A percentile compares a stretch with the other conserved stretches of the same genome.
phyloP scores from a whole-genome alignment of 768 basidiomycete genomes.

The Steccherinum ochraceum region DNA sequence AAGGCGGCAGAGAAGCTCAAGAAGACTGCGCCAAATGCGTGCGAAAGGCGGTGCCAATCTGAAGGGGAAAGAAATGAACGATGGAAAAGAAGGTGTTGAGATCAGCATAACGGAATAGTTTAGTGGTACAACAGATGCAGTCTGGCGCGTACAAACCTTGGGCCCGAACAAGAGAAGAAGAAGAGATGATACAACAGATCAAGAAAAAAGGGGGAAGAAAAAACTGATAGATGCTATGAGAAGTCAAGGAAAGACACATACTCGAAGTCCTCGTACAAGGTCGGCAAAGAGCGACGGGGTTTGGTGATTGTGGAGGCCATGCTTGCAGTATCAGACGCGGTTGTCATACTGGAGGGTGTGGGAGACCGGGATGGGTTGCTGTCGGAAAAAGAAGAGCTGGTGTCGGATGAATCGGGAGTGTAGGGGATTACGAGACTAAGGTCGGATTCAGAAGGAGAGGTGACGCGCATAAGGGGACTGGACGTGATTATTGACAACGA shows the following conservation, averaged over 20 bases:
- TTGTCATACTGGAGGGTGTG: neutral
- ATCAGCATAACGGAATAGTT: neutral
- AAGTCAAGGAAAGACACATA: constrained; percentile 23
- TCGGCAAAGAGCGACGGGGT: constrained; percentile 11
- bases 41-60: too few relatives aligned
- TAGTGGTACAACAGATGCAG: neutral
- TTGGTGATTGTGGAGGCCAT: neutral
- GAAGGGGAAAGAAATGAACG: too few relatives aligned
- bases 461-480: neutral
- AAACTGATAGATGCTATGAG: constrained; percentile 1
- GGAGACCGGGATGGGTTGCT: neutral
- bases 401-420: neutral
- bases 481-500: neutral
- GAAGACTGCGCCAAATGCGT: neutral
- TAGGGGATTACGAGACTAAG: neutral
- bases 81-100: too few relatives aligned
- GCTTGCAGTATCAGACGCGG: neutral
- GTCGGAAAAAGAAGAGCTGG: neutral
- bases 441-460: neutral
- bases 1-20: neutral
- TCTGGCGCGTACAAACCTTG: neutral
- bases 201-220: constrained; percentile 1
- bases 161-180: neutral
- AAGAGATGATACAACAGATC: neutral
- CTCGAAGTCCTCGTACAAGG: constrained; percentile 19